Conservation (phyloP, 2,329 filamentous ascomycete genomes). For the Paracamarosporium sp. region DNA sequence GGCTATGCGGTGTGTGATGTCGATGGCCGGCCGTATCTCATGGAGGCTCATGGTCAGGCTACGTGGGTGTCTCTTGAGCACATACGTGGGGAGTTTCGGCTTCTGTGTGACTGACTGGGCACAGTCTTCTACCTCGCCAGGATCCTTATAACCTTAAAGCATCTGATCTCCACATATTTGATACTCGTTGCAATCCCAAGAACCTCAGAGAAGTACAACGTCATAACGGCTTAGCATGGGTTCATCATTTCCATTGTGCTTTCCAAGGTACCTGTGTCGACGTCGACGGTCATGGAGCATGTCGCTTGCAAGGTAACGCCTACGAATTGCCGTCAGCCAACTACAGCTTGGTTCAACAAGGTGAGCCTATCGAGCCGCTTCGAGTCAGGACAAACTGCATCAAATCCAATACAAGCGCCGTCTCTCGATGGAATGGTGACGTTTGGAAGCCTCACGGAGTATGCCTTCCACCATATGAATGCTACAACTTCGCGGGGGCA, state of each 20-base stretch:
- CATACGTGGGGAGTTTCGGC: neutral
- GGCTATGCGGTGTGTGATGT: neutral
- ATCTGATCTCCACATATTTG: neutral
- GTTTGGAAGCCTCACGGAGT: constrained; percentile 6
- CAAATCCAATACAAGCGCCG: constrained; percentile 8
- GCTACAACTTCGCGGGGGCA: neutral
- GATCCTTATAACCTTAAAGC: neutral
- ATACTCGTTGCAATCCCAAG: constrained; percentile 14
- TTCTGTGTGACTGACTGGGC: neutral
- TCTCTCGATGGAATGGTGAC: constrained; percentile 8
- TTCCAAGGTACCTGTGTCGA: neutral
- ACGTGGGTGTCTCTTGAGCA: neutral
- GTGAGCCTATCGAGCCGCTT: neutral
- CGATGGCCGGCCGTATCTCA: neutral
- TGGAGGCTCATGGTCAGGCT: too few relatives aligned
- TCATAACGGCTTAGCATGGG: constrained; percentile 1
- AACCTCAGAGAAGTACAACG: constrained; percentile 4
- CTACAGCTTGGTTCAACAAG: neutral
- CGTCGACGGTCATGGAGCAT: constrained; percentile 8
- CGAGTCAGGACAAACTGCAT: constrained; percentile 7
- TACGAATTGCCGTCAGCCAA: neutral
- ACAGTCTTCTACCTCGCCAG: neutral
- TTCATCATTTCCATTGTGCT: constrained; percentile 1
- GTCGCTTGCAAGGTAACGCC: neutral
- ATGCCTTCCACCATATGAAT: constrained; percentile 13